Percentiles rank a stretch among this genome's conserved stretches.
Conservation (phyloP, 371 early-diverging fungal species). For the Mucor piriformis region DNA sequence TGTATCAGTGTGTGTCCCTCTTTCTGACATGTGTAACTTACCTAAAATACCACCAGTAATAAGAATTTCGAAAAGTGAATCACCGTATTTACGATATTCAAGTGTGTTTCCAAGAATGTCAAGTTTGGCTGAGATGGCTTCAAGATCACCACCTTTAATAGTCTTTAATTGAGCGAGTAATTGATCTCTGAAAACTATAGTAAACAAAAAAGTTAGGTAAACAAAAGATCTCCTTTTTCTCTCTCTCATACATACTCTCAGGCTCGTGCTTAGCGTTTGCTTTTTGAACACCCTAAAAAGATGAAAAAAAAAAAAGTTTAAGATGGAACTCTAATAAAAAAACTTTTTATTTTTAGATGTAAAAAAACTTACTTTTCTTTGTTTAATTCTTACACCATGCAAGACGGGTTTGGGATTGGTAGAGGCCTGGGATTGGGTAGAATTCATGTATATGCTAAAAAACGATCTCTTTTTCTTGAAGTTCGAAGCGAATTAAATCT, state of each 20-base stretch:
- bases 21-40: slow-evolving; percentile 30
- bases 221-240: too few species aligned
- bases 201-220: neutral
- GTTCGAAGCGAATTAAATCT: slow-evolving; percentile 10
- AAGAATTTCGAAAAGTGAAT: slow-evolving; percentile 89
- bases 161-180: slow-evolving; percentile 66
- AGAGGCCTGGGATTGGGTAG: slow-evolving; percentile 60
- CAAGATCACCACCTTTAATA: slow-evolving; percentile 71
- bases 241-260: slow-evolving; percentile 67
- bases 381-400: slow-evolving; percentile 84
- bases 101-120: slow-evolving; percentile 86
- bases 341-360: too few species aligned
- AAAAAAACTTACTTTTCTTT: slow-evolving; percentile 62
- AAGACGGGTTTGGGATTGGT: slow-evolving; percentile 67
- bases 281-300: slow-evolving; percentile 77
- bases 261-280: slow-evolving; percentile 86
- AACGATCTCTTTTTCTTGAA: slow-evolving; percentile 25
- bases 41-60: slow-evolving; percentile 89
- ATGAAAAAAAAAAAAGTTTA: neutral
- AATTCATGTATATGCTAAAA: slow-evolving; percentile 55
- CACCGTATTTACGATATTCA: slow-evolving; percentile 93
- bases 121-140: slow-evolving; percentile 70
- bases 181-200: slow-evolving; percentile 73
- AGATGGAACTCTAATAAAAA: too few species aligned
- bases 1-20: too few species aligned